Percentiles rank a stretch among this genome's conserved stretches.
phyloP scores from a whole-genome alignment of 768 basidiomycete genomes.

The Fomitopsis serialis region DNA sequence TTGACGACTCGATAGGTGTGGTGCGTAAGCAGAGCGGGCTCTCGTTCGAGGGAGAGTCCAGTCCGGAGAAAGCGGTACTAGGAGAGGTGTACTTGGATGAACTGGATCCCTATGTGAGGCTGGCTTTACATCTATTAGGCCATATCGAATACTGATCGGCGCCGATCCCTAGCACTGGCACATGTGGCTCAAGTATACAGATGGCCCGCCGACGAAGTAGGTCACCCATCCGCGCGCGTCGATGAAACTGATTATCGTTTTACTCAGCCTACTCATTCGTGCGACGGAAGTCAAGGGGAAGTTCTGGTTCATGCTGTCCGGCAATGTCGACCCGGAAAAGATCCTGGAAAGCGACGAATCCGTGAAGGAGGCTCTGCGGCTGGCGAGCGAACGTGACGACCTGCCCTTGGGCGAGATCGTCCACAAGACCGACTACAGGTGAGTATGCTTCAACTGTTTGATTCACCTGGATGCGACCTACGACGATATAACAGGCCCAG shows the following conservation, averaged over 20 bases:
- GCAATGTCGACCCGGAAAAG: not conserved
- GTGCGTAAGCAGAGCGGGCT: slow-evolving; percentile 3
- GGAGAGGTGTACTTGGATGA: slow-evolving; percentile 36
- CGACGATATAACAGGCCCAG: slow-evolving; percentile 31
- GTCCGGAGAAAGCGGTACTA: slow-evolving; percentile 18
- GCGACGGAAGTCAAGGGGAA: not conserved
- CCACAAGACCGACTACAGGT: not conserved
- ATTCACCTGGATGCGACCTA: slow-evolving; percentile 4
- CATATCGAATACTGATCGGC: not conserved
- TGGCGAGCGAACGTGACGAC: not conserved
- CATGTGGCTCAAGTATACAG: not conserved
- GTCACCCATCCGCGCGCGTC: not conserved
- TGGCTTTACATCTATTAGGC: not conserved
- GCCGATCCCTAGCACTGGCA: slow-evolving; percentile 10
- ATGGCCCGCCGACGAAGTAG: not conserved
- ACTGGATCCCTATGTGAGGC: slow-evolving; percentile 23
- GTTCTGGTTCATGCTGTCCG: not conserved
- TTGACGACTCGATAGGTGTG: not conserved
- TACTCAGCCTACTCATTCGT: not conserved
- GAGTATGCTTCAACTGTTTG: not conserved
- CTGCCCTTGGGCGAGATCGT: not conserved
- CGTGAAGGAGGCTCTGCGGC: not conserved
- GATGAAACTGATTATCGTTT: not conserved
- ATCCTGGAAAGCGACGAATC: not conserved
- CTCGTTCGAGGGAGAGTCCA: slow-evolving; percentile 24